Evolutionary conservation across 2,329 filamentous ascomycete species (phyloP).

Genomic region (Ceratocystiopsis brevicomis): DNA sequence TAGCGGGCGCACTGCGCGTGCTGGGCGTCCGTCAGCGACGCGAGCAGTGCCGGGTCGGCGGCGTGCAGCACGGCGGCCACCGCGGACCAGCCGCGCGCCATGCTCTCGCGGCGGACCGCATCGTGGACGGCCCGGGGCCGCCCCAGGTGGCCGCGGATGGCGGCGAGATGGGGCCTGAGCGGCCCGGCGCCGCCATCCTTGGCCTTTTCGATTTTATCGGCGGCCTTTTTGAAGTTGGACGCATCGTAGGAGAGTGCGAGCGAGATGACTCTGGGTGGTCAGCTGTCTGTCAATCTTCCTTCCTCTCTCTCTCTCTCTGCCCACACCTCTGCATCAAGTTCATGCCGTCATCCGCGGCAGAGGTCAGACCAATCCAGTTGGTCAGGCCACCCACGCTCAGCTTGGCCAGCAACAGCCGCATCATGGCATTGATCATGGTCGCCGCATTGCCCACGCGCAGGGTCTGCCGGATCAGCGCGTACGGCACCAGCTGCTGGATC

Average conservation of each 20-base stretch:
- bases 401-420: slow-evolving; percentile 57
- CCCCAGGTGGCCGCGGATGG: slow-evolving; percentile 39
- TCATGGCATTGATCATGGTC: slow-evolving; percentile 62
- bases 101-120: slow-evolving; percentile 36
- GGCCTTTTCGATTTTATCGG: slow-evolving; percentile 43
- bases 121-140: slow-evolving; percentile 37
- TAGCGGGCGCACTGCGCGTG: slow-evolving; percentile 50
- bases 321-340: slow-evolving; percentile 48
- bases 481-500: slow-evolving; percentile 52
- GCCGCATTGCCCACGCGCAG: slow-evolving; percentile 61
- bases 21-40: slow-evolving; percentile 35
- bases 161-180: slow-evolving; percentile 39
- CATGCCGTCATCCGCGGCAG: slow-evolving; percentile 57
- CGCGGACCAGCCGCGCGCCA: slow-evolving; percentile 35
- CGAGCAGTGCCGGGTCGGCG: slow-evolving; percentile 24
- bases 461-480: slow-evolving; percentile 52
- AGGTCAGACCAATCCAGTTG: slow-evolving; percentile 61
- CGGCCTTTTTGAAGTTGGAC: slow-evolving; percentile 46
- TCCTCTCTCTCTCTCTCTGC: too few species aligned
- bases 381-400: slow-evolving; percentile 54
- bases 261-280: slow-evolving; percentile 42
- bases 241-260: slow-evolving; percentile 57
- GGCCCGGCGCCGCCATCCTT: slow-evolving; percentile 27
- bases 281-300: too few species aligned
- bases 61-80: slow-evolving; percentile 44